Percentiles rank a stretch among this genome's conserved stretches.
Evolutionary conservation across 371 early-diverging fungal genomes (phyloP).

Genomic region (Entomophthora muscae): DNA sequence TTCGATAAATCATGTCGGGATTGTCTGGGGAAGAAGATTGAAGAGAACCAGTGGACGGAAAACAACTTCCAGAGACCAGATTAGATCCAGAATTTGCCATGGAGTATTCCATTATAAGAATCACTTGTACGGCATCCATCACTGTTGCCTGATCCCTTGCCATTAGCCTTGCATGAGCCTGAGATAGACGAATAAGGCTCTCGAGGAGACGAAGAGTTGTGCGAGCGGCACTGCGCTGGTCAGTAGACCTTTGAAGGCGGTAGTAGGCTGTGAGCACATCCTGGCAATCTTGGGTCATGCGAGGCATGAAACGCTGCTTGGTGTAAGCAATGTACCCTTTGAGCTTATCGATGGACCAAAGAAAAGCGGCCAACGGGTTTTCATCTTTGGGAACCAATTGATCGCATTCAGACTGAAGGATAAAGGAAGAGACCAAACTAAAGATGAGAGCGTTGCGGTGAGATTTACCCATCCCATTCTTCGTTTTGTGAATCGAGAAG

Average conservation of each 20-base stretch:
- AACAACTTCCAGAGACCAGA: neutral
- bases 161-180: constrained; percentile 66
- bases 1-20: constrained; percentile 22
- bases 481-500: constrained; percentile 42
- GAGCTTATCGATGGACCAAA: constrained; percentile 29
- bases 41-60: constrained; percentile 23
- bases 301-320: constrained; percentile 27
- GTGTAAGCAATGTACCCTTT: constrained; percentile 37
- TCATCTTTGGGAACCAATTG: neutral
- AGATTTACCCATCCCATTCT: constrained; percentile 35
- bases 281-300: constrained; percentile 29
- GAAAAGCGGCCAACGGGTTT: constrained; percentile 6
- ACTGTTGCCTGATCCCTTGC: constrained; percentile 27
- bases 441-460: constrained; percentile 7
- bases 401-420: constrained; percentile 16
- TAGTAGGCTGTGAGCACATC: constrained; percentile 42
- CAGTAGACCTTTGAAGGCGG: constrained; percentile 37
- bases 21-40: constrained; percentile 37
- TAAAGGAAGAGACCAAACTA: constrained; percentile 26
- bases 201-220: constrained; percentile 72
- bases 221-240: constrained; percentile 40
- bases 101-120: constrained; percentile 40
- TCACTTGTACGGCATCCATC: constrained; percentile 38
- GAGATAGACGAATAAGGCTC: constrained; percentile 59
- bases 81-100: constrained; percentile 28